Base-by-base conservation (phyloP, 2,329 filamentous ascomycete genomes). In the Xylaria sp. region DNA sequence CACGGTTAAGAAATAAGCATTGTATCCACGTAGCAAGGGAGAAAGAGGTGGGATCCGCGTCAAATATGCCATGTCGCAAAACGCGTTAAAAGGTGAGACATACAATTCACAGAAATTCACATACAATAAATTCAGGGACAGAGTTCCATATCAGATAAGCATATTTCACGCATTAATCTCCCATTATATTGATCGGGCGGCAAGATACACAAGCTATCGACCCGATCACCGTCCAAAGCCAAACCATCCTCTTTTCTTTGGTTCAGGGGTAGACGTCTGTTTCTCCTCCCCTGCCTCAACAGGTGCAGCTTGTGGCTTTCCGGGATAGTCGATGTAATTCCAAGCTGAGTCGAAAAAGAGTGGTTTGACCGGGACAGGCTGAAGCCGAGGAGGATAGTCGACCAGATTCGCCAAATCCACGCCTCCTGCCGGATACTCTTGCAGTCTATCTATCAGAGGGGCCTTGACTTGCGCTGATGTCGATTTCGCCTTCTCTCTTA, bases 321-420 rank as follows among this genome's bases (percentile, higher is more conserved):
- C 88, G 0, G 94, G 93, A 74, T 99, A 99, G 51, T 92, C 88
- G 65, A 99, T 94, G 75, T 97, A 98, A 75, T 98, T 98, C 91
- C 92, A 99, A 9, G 95, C 95, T 7, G 97, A 90, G 74, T 99
- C 95, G 62, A 98, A 87, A 82, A 98, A 98, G 35, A 98, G 83
- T 28, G 95, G 95, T 81, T 99, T 99, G 55, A 97, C 90, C 0
- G 95, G 93, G 40, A 98, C 87, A 1, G 90, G 84, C 65, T 92
- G 87, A 68, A 97, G 80, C 73, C 88, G 91, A 1, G 94, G 94
- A 12, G 95, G 95, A 76, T 94, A 97, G 4, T 88, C 86, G 49
- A 98, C 94, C 25, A 99, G 80, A 69, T 94, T 94, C 43, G 83
- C 83, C 25, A 97, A 82, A 74, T 97, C 88, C 9, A 92, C 85